phyloP scores from a whole-genome alignment of 164 flowering plant genomes.

The Magnolia sinica region DNA sequence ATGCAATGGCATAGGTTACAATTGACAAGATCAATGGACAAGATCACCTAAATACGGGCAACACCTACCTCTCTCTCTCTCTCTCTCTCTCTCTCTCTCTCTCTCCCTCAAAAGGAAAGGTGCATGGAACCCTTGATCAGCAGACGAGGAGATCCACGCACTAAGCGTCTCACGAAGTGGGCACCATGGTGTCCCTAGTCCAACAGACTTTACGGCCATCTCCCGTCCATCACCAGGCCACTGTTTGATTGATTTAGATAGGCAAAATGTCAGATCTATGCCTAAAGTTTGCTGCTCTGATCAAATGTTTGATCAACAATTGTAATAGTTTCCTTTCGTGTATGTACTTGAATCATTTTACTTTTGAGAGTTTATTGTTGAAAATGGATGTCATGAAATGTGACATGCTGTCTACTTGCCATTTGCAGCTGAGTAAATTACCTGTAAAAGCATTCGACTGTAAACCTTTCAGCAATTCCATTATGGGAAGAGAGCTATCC shows the following conservation, averaged over 20 bases:
- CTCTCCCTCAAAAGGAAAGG: no score
- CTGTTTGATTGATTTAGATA: not conserved
- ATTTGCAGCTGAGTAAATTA: conserved; percentile 68
- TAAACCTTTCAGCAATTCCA: conserved; percentile 59
- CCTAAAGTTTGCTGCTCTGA: not conserved
- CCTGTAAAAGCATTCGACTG: conserved; percentile 64
- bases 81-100: no score
- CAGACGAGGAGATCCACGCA: no score
- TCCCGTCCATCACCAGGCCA: not conserved
- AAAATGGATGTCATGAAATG: not conserved
- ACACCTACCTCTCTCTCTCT: no score
- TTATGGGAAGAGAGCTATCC: conserved; percentile 67
- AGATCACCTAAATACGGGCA: no score
- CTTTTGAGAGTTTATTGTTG: not conserved
- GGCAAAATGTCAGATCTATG: not conserved
- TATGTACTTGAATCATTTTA: not conserved
- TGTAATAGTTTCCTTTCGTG: not conserved
- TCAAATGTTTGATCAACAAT: not conserved
- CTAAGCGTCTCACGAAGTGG: no score
- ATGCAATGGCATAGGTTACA: no score
- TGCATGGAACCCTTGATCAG: no score
- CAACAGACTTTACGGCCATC: no score
- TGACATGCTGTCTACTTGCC: conserved; percentile 1
- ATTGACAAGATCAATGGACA: no score
- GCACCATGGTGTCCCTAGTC: no score